phyloP scores from a whole-genome alignment of 352 stramenopile species.

The Globisporangium megalacanthum region DNA sequence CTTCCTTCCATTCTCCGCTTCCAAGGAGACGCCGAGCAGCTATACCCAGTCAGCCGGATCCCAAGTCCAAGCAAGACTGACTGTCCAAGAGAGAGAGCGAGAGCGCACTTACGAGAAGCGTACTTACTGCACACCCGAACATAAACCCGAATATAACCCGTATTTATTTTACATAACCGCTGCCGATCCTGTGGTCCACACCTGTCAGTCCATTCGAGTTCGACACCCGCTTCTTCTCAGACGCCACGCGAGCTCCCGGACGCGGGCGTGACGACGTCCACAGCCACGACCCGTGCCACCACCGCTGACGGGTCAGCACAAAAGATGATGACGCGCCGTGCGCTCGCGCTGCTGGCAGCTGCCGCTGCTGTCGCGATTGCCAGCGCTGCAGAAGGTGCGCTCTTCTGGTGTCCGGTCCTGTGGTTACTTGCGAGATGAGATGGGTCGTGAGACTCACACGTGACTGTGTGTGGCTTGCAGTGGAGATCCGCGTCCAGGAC shows the following conservation, averaged over 20 bases:
- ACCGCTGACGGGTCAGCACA: background rate
- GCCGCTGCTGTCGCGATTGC: background rate
- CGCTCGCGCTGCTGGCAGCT: background rate
- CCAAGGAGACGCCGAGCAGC: constrained; percentile 1
- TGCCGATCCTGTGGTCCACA: no score
- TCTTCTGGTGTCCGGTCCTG: background rate
- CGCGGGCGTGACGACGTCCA: background rate
- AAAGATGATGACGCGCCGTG: background rate
- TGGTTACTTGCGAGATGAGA: background rate
- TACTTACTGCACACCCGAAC: background rate
- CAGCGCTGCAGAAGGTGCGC: constrained; percentile 8
- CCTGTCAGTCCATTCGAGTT: no score
- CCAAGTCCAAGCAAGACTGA: background rate
- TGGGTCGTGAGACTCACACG: background rate
- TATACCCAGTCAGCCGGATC: background rate
- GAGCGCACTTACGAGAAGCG: background rate
- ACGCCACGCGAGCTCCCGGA: no score
- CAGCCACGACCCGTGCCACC: background rate
- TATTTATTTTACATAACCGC: no score
- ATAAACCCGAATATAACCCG: no score
- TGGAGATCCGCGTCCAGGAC: constrained; percentile 64
- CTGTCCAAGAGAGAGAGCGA: background rate
- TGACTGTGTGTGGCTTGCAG: constrained; percentile 11
- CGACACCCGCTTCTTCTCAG: no score
- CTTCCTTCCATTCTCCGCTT: background rate